Evolutionary conservation across 179 eudicot species (phyloP).

Genomic region (Beta lomatogona): DNA sequence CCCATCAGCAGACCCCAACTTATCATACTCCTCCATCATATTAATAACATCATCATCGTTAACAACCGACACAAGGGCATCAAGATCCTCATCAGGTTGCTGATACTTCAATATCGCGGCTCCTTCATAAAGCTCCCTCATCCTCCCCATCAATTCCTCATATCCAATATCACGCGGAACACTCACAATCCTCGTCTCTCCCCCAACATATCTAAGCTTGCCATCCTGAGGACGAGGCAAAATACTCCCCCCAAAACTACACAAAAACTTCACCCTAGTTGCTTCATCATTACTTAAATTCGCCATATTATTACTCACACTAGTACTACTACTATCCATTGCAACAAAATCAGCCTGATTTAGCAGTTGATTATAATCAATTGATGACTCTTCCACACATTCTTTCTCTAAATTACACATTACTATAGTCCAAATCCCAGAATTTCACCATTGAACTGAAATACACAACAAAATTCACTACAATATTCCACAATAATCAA

Average conservation of each 20-base stretch:
- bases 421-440: conserved; percentile 20
- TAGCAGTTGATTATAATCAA: conserved; percentile 21
- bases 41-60: conserved; percentile 89
- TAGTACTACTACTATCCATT: conserved; percentile 22
- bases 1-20: conserved; percentile 80
- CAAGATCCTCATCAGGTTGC: conserved; percentile 98
- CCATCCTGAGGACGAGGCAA: conserved; percentile 91
- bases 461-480: not conserved
- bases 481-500: not conserved
- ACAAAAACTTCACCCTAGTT: conserved; percentile 71
- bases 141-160: conserved; percentile 70
- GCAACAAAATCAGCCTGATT: conserved; percentile 29
- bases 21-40: conserved; percentile 99
- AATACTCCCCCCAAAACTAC: conserved; percentile 86
- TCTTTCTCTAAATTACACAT: conserved; percentile 37
- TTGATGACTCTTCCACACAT: conserved; percentile 24
- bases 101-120: conserved; percentile 76
- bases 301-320: conserved; percentile 31
- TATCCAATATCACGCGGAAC: conserved; percentile 61
- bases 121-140: conserved; percentile 80
- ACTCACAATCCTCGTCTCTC: conserved; percentile 76
- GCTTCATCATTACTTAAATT: conserved; percentile 53
- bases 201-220: conserved; percentile 84
- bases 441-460: conserved; percentile 22
- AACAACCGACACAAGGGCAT: conserved; percentile 93